Base-by-base conservation (phyloP, 176 grass and related monocot genomes). In the Zoysia japonica region DNA sequence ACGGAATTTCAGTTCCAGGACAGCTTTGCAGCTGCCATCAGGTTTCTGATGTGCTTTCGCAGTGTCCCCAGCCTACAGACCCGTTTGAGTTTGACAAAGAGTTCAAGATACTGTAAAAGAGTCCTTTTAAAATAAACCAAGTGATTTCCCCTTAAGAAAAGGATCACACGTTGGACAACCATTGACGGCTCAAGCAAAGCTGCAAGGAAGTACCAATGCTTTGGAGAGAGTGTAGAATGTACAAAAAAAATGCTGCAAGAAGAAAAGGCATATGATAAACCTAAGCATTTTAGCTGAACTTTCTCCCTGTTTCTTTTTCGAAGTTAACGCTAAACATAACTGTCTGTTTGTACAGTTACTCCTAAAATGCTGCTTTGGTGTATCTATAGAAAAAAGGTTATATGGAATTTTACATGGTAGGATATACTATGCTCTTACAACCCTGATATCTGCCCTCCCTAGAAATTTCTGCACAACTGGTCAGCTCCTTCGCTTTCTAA, bases 401-500 rank as follows among this genome's bases (percentile, higher is more conserved):
- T 28, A 57, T 51, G 12, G 36, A 49, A 89, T 57, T 28, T 80
- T 85, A 81, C 66, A 81, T 36, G 48, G 65, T 47, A 70, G 40
- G 1, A 44, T 77, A 35, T 85, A 85, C 53, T 76, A 77, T 37
- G 56, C 37, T 37, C 80, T 65, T 56, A 44, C 49, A 54, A 57
- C 65, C 43, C 55, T 67, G 77, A 28, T 28, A 59, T 70, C 55
- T 85, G 12, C 11, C 59, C 67, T 67, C 67, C 10, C 65, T 17
- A 70, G 20, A 83, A 68, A 82, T 52, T 71, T 72, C 55, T 41
- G 73, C 61, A 80, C 68, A 88, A 82, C 84, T 81, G 73, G 82
- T 82, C 80, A 93, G 75, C 79, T 88, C 80, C 51, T 61, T 80
- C 11, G 1, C 55, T 74, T 44, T 40, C 61, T 81, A 28, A 28